Evolutionary conservation across 1,284 basidiomycete species (phyloP).

Genomic region (Porodaedalea pini): DNA sequence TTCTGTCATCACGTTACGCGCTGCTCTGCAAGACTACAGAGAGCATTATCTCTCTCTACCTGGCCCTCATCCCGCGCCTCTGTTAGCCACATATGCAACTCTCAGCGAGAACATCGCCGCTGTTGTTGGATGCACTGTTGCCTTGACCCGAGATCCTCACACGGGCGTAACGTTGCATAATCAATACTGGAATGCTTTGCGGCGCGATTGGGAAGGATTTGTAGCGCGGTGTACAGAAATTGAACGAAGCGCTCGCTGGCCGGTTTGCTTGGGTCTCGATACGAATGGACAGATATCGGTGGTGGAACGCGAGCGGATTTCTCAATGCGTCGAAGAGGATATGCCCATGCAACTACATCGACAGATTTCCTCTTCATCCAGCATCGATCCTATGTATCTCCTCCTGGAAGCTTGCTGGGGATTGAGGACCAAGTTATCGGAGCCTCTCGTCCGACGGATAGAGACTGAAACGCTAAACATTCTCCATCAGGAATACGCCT

Average conservation of each 20-base stretch:
- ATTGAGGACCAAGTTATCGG: conserved; percentile 53
- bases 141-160: conserved; percentile 65
- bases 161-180: conserved; percentile 78
- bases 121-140: conserved; percentile 84
- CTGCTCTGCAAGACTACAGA: conserved; percentile 79
- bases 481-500: conserved; percentile 69
- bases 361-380: conserved; percentile 34
- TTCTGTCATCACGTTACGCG: conserved; percentile 74
- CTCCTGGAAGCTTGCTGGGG: conserved; percentile 59
- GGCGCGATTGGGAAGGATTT: conserved; percentile 91
- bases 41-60: conserved; percentile 66
- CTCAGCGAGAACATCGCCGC: conserved; percentile 75
- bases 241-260: conserved; percentile 82
- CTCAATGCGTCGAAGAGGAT: conserved; percentile 62
- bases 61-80: conserved; percentile 50
- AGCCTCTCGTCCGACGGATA: conserved; percentile 49
- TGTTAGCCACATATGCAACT: conserved; percentile 58
- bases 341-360: conserved; percentile 57
- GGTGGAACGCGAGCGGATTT: conserved; percentile 75
- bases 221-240: conserved; percentile 84
- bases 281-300: conserved; percentile 53
- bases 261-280: conserved; percentile 60
- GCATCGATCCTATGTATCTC: conserved; percentile 45
- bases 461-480: conserved; percentile 60
- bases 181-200: conserved; percentile 79